Conservation (phyloP, 2,329 filamentous ascomycete genomes). For the Arthrobotrys conoides region DNA sequence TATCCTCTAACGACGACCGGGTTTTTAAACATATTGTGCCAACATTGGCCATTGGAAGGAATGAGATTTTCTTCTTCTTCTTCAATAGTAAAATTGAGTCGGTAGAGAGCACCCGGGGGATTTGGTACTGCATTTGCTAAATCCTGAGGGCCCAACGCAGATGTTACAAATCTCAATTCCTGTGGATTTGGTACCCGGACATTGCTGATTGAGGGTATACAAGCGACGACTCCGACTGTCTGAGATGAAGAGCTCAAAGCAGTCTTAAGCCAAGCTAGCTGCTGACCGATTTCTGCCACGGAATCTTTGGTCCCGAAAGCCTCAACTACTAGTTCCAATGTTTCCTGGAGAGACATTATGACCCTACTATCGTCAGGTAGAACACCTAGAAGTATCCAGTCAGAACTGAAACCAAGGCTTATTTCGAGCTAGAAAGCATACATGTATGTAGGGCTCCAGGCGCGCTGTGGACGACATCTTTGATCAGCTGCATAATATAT, state of each 20-base stretch:
- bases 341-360: not conserved
- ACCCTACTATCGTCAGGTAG: slow-evolving; percentile 6
- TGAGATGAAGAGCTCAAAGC: slow-evolving; percentile 64
- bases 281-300: slow-evolving; percentile 66
- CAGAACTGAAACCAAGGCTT: too few relatives aligned
- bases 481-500: not conserved
- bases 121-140: not conserved
- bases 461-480: not conserved
- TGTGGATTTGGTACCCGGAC: too few relatives aligned
- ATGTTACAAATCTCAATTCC: not conserved
- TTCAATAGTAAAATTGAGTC: slow-evolving; percentile 35
- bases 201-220: slow-evolving; percentile 45
- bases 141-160: too few relatives aligned
- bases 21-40: slow-evolving; percentile 55
- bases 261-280: slow-evolving; percentile 66
- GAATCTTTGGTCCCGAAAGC: slow-evolving; percentile 38
- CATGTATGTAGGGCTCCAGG: not conserved
- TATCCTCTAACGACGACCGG: slow-evolving; percentile 52
- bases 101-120: slow-evolving; percentile 4
- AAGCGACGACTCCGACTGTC: slow-evolving; percentile 50
- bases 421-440: too few relatives aligned
- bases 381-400: not conserved
- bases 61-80: not conserved
- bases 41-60: slow-evolving; percentile 23
- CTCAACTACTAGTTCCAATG: slow-evolving; percentile 26